These are phyloP conservation scores for Plasmodium berghei DNA, from an alignment of 169 alveolate species.

Conservation along the genomic window DNA sequence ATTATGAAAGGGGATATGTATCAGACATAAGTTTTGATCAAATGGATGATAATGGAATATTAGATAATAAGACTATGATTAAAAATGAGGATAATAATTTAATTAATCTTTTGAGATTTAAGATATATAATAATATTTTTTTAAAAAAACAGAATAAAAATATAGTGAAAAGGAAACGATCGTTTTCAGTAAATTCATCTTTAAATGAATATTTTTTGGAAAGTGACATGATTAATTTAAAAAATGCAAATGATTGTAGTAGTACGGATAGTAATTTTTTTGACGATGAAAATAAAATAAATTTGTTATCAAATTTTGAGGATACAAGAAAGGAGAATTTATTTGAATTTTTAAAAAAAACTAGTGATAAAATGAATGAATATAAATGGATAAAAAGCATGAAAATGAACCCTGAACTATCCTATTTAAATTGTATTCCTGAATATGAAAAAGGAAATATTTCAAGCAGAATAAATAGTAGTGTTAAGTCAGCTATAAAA, in stretches of 20 bases:
- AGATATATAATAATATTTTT: neutral
- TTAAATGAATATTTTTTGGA: constrained; percentile 46
- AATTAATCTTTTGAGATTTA: neutral
- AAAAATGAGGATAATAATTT: neutral
- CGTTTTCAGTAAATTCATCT: constrained; percentile 43
- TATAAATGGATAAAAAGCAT: constrained; percentile 3
- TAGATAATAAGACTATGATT: constrained; percentile 12
- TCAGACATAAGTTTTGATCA: neutral
- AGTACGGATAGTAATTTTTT: constrained; percentile 10
- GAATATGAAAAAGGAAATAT: constrained; percentile 3
- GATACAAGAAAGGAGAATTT: constrained; percentile 6
- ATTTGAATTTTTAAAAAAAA: neutral
- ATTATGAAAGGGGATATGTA: neutral
- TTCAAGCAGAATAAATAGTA: constrained; percentile 7
- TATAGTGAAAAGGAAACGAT: constrained; percentile 21
- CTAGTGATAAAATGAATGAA: neutral
- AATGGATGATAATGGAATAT: constrained; percentile 21
- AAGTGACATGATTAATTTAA: neutral
- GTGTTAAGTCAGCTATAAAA: neutral
- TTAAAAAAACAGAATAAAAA: neutral
- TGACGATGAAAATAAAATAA: neutral
- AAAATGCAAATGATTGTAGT: constrained; percentile 8
- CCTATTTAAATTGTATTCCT: neutral
- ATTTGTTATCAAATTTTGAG: neutral
- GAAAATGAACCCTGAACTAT: neutral